These are phyloP conservation scores for Talaromyces proteolyticus DNA, from an alignment of 495 filamentous ascomycete genomes.

Conservation along the genomic window DNA sequence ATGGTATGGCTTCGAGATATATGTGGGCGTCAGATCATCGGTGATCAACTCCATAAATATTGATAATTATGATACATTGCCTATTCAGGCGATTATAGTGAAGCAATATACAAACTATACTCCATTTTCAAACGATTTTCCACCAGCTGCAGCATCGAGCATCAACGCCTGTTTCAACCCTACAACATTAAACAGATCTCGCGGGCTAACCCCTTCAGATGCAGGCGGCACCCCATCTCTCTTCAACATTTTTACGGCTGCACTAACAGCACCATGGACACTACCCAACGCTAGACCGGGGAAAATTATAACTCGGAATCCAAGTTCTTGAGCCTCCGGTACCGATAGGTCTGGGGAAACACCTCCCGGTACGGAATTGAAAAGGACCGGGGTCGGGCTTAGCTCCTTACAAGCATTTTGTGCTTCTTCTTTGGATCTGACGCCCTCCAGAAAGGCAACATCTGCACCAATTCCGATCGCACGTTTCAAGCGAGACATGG, in stretches of 20 bases:
- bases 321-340: slow-evolving; percentile 16
- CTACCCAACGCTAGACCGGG: slow-evolving; percentile 12
- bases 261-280: slow-evolving; percentile 4
- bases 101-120: not conserved
- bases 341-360: slow-evolving; percentile 15
- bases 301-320: slow-evolving; percentile 21
- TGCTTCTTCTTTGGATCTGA: slow-evolving; percentile 25
- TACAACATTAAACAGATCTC: slow-evolving; percentile 9
- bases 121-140: not conserved
- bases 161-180: slow-evolving; percentile 8
- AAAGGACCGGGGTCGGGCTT: slow-evolving; percentile 17
- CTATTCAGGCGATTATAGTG: not conserved
- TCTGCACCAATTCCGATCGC: slow-evolving; percentile 47
- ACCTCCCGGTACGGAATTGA: slow-evolving; percentile 21
- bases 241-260: slow-evolving; percentile 7
- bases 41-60: not conserved
- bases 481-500: slow-evolving; percentile 36
- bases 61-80: not conserved
- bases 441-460: slow-evolving; percentile 52
- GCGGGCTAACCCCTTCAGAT: not conserved
- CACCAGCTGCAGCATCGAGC: slow-evolving; percentile 9
- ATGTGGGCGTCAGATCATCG: not conserved
- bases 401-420: slow-evolving; percentile 13
- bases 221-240: slow-evolving; percentile 1
- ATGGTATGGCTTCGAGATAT: not conserved